Base-by-base conservation (phyloP, 306 rosid species). In the Cicer chorassanicum region DNA sequence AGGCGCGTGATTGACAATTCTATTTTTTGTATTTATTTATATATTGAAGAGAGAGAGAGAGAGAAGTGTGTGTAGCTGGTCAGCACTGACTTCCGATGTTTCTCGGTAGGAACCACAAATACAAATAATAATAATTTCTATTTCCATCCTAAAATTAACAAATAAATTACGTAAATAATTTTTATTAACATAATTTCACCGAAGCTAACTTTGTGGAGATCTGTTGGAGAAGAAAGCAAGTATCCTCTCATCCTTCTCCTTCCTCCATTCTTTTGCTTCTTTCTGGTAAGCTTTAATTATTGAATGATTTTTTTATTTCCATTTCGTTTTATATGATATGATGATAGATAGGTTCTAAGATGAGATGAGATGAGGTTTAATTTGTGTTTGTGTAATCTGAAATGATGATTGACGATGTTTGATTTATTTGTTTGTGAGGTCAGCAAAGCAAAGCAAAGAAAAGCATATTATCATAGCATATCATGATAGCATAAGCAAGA, bases 41-140 rank as follows among this genome's bases (percentile, higher is more conserved):
- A 29, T 29, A 3, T 29, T 29, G 36, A 29, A 29, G 34, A 29
- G 34, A 29, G 44, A 54, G 16, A 41, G 16, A 38, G 64, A 44
- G 64, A 61, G 77, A 44, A 68, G 78, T 54, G 66, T 74, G 70
- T 43, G 68, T 68, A 87, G 89, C 88, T 87, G 91, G 92, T 84
- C 89, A 90, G 90, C 90, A 91, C 93, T 84, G 61, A 83, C 84
- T 83, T 84, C 88, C 90, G 93, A 83, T 87, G 89, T 82, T 93
- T 89, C 98, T 63, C 78, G 83, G 92, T 87, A 86, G 76, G 81
- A 70, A 62, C 88, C 89, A 49, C 15, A n/a, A 55, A 29, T 12
- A 29, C 16, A 29, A 8, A 6, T 15, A 15, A 16, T 6, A 3
- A 5, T 19, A 24, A 43, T 6, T 29, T 29, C 36, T 29, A 29